phyloP scores from a whole-genome alignment of 352 stramenopile genomes.

The Lagenidium giganteum region DNA sequence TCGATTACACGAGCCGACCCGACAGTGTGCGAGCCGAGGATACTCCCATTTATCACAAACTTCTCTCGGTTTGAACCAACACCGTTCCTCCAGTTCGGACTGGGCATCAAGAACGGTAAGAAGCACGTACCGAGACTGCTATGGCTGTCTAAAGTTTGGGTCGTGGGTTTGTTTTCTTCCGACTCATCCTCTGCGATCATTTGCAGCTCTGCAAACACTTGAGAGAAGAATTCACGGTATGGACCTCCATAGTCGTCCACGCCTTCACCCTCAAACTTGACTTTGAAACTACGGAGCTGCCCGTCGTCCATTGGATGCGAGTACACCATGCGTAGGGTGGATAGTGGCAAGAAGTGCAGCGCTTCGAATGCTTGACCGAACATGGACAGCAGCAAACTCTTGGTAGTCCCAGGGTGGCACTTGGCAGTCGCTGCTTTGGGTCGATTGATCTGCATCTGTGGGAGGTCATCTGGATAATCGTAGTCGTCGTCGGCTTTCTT shows the following conservation, averaged over 20 bases:
- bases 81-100: conserved; percentile 82
- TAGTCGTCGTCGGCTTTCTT: conserved; percentile 89
- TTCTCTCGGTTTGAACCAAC: conserved; percentile 78
- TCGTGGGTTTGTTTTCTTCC: conserved; percentile 9
- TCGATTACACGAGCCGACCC: conserved; percentile 8
- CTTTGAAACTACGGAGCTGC: conserved; percentile 89
- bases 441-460: conserved; percentile 80
- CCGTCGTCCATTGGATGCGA: conserved; percentile 91
- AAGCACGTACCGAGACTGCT: conserved; percentile 30
- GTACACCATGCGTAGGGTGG: conserved; percentile 83
- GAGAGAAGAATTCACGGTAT: conserved; percentile 91
- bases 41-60: conserved; percentile 71
- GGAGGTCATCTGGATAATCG: conserved; percentile 88
- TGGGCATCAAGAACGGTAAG: conserved; percentile 81
- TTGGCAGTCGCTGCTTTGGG: conserved; percentile 78
- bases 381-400: conserved; percentile 67
- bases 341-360: conserved; percentile 77
- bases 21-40: conserved; percentile 5
- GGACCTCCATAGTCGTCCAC: conserved; percentile 93
- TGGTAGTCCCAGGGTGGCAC: conserved; percentile 56
- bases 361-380: conserved; percentile 85
- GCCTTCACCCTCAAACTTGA: conserved; percentile 93
- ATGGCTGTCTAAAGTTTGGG: background rate
- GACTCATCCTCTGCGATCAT: conserved; percentile 23
- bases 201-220: conserved; percentile 73